Percentiles rank a stretch among this genome's conserved stretches.
These are phyloP conservation scores for Colletotrichum endophyticum DNA, from an alignment of 2,329 filamentous ascomycete genomes.

Conservation along the genomic window DNA sequence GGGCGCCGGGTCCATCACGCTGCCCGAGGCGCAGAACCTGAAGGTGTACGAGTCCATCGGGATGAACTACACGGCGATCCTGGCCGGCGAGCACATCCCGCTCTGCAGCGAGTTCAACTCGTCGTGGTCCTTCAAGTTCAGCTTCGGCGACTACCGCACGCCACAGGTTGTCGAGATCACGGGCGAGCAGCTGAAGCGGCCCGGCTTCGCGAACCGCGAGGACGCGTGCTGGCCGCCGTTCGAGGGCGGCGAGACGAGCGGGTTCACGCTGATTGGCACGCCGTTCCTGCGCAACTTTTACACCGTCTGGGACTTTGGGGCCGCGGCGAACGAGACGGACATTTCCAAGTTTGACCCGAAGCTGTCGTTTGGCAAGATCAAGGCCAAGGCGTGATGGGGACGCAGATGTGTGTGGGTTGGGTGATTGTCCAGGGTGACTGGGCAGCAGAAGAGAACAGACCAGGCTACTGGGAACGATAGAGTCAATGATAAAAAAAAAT, in stretches of 20 bases:
- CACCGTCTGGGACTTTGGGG: conserved; percentile 36
- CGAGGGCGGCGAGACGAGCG: conserved; percentile 21
- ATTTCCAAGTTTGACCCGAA: conserved; percentile 6
- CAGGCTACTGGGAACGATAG: not conserved
- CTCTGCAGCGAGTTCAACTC: conserved; percentile 40
- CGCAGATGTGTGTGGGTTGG: not conserved
- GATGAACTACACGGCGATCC: conserved; percentile 37
- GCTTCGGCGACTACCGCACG: conserved; percentile 16
- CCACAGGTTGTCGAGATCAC: conserved; percentile 28
- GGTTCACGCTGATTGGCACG: conserved; percentile 33
- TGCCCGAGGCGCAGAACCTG: conserved; percentile 28
- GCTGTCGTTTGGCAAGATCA: conserved; percentile 28
- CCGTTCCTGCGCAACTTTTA: conserved; percentile 35
- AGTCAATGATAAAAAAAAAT: not conserved
- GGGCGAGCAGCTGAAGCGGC: conserved; percentile 33
- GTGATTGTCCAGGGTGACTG: not conserved
- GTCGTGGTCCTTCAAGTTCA: conserved; percentile 37
- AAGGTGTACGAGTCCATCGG: conserved; percentile 36
- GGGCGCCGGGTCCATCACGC: conserved; percentile 29
- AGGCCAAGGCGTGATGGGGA: not conserved
- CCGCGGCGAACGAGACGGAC: not conserved
- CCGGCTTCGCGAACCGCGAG: conserved; percentile 35
- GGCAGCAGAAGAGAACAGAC: not conserved
- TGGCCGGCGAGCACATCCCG: conserved; percentile 29
- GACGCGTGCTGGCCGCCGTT: conserved; percentile 42